Evolutionary conservation across 2,329 filamentous ascomycete species (phyloP), one percentile per base, ranked within the genome.

Genomic region (Allantophomopsis lycopodina): DNA sequence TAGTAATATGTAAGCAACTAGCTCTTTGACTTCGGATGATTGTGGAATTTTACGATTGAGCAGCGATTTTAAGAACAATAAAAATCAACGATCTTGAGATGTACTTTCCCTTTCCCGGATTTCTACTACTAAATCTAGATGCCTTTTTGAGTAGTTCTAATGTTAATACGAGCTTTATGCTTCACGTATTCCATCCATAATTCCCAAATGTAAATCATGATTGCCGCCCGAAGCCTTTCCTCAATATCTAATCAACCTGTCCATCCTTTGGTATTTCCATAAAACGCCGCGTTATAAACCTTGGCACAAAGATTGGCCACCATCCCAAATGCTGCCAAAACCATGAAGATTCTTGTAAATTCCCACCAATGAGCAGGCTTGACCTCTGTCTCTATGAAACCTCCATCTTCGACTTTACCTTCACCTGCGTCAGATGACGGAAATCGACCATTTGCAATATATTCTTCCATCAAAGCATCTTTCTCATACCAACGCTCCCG

Each of bases 401-500:
- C 16, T 40, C 36, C 40, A 16, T 38, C 44, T 36, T 46, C 44
- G 2, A 33, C 32, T 3, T 36, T 39, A 3, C 44, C 49, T 33
- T 49, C 48, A 2, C 36, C 41, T 6, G 42, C 47, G 12, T 35
- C 23, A 17, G 32, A 35, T 16, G 44, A 36, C 17, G 91, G 91
- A 52, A 96, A 94, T 15, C 79, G 73, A 3, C 83, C 86, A 2
- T 79, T 88, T 13, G 71, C 68, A 40, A 80, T 64, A 56, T 86
- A 96, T 47, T 86, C 73, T 49, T 95, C 87, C 54, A 98, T 74
- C 35, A 95, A 68, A 21, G 76, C 75, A 51, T 98, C 89, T 58
- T 98, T 98, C 56, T 94, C 87, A 38, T 79, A 74, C 91, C 91
- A 98, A 35, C 87, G 73, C 41, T 84, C 78, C 23, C 79, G 72